Percentiles rank a stretch among this genome's conserved stretches.
These are phyloP conservation scores for Leccinum truebloodii DNA, from an alignment of 768 basidiomycete genomes.

Conservation along the genomic window DNA sequence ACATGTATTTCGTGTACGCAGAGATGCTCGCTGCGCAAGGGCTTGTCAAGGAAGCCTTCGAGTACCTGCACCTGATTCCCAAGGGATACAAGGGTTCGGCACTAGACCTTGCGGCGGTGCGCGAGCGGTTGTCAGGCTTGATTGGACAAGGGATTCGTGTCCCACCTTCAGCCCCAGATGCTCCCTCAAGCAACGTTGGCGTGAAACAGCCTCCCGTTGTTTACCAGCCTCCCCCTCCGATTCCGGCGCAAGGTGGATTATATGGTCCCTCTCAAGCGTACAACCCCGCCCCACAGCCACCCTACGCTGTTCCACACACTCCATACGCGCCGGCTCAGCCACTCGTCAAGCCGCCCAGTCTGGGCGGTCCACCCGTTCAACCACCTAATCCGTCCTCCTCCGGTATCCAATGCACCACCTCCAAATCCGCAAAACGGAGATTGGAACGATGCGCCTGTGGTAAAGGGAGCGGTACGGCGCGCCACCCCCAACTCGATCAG, in stretches of 20 bases:
- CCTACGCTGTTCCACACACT: not conserved
- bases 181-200: slow-evolving; percentile 33
- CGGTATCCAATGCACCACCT: slow-evolving; percentile 49
- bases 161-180: slow-evolving; percentile 29
- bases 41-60: slow-evolving; percentile 77
- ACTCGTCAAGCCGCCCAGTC: slow-evolving; percentile 43
- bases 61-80: slow-evolving; percentile 80
- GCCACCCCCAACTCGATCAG: slow-evolving; percentile 47
- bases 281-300: not conserved
- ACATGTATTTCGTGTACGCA: slow-evolving; percentile 94
- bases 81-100: slow-evolving; percentile 68
- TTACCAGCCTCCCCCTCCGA: slow-evolving; percentile 10
- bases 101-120: slow-evolving; percentile 42
- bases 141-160: slow-evolving; percentile 29
- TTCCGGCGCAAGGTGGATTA: slow-evolving; percentile 23
- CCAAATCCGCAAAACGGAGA: slow-evolving; percentile 72
- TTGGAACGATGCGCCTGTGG: slow-evolving; percentile 86
- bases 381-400: slow-evolving; percentile 46
- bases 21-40: slow-evolving; percentile 90
- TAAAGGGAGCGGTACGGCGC: slow-evolving; percentile 44
- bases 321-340: slow-evolving; percentile 24
- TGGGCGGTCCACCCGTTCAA: slow-evolving; percentile 38
- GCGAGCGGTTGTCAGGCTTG: slow-evolving; percentile 47
- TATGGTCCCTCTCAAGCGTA: slow-evolving; percentile 33
- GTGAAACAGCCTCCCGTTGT: not conserved